A percentile compares a stretch with the other conserved stretches of the same genome.
phyloP scores from a whole-genome alignment of 2,329 filamentous ascomycete genomes.

The Colletotrichum truncatum region DNA sequence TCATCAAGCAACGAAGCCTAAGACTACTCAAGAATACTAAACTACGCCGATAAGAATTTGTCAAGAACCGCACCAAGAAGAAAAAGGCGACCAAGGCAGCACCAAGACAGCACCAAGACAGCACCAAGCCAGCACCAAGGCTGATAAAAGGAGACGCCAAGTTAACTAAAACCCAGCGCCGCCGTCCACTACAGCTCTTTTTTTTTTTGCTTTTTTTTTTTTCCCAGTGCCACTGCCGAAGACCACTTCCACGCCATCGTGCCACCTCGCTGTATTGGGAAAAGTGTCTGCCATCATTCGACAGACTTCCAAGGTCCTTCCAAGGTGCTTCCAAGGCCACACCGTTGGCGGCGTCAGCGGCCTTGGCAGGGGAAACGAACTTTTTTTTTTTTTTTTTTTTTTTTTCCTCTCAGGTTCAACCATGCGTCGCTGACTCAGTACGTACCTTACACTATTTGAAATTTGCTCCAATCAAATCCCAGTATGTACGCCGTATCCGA shows the following conservation, averaged over 20 bases:
- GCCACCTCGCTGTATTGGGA: conserved; percentile 18
- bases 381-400: conserved; percentile 4
- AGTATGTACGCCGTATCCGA: no score
- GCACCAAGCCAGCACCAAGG: background rate
- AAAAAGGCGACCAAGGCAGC: background rate
- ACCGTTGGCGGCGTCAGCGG: conserved; percentile 16
- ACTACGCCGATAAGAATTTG: background rate
- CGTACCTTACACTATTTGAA: no score
- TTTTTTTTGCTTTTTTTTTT: no score
- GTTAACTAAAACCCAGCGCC: background rate
- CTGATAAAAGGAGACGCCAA: background rate
- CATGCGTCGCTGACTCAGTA: background rate
- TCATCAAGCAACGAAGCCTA: background rate
- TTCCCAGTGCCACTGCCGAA: conserved; percentile 23
- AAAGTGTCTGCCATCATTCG: background rate
- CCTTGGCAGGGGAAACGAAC: conserved; percentile 20
- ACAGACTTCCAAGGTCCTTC: conserved; percentile 9
- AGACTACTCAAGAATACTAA: background rate
- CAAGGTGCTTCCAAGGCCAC: conserved; percentile 14
- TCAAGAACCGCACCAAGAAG: background rate
- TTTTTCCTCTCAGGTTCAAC: background rate
- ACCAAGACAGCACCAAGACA: background rate
- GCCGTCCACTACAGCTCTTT: background rate
- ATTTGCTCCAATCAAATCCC: no score
- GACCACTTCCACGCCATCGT: background rate